A percentile compares a stretch with the other conserved stretches of the same genome.
These are phyloP conservation scores for Styphnolobium japonicum DNA, from an alignment of 306 rosid genomes.

Conservation along the genomic window DNA sequence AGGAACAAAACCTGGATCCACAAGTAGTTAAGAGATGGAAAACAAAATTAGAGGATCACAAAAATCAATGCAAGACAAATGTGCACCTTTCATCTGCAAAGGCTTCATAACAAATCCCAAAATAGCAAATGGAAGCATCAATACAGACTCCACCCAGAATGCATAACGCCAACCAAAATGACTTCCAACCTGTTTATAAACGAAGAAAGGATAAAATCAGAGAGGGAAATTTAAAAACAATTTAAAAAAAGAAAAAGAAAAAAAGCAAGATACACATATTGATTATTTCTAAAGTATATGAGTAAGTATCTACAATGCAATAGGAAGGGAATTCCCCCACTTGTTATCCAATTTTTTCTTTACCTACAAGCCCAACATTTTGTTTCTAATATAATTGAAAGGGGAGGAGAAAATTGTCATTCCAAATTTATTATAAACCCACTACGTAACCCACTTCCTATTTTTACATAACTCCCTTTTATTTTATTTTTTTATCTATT, in stretches of 20 bases:
- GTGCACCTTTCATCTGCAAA: slow-evolving; percentile 74
- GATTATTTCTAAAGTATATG: neutral
- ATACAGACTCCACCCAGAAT: slow-evolving; percentile 69
- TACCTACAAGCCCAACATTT: slow-evolving; percentile 1
- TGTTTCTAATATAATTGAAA: neutral
- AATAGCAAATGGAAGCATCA: slow-evolving; percentile 88
- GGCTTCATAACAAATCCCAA: slow-evolving; percentile 82
- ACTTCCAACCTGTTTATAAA: slow-evolving; percentile 60
- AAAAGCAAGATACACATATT: neutral
- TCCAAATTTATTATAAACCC: neutral
- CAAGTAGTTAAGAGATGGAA: slow-evolving; percentile 22
- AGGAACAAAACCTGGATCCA: slow-evolving; percentile 61
- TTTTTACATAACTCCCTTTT: neutral
- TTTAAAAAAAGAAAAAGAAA: neutral
- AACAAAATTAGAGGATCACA: slow-evolving; percentile 11
- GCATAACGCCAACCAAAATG: slow-evolving; percentile 78
- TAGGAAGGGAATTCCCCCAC: neutral
- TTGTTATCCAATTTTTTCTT: slow-evolving; percentile 3
- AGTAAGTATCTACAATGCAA: neutral
- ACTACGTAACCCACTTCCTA: neutral
- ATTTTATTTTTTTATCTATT: neutral
- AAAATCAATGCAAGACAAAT: slow-evolving; percentile 21
- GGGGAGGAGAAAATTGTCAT: neutral
- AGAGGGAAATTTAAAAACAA: neutral
- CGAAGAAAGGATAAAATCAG: slow-evolving; percentile 7